Percentiles rank a stretch among this genome's conserved stretches.
phyloP scores from a whole-genome alignment of 768 basidiomycete species.

The Mrakia hoshinonis region DNA sequence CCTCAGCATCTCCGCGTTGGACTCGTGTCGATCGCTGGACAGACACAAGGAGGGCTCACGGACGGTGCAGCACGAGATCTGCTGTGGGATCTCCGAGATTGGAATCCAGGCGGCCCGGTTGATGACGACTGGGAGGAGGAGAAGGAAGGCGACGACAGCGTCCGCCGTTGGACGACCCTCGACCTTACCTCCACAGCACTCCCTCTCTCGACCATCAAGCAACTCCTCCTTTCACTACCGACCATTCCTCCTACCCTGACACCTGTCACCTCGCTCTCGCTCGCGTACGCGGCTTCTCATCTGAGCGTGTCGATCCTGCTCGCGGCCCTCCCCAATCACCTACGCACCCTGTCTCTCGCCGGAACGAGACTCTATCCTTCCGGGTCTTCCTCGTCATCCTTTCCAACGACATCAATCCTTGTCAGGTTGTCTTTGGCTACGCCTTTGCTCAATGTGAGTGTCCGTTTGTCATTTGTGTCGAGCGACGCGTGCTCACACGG shows the following conservation, averaged over 20 bases:
- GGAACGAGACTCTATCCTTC: not conserved
- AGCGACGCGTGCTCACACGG: not conserved
- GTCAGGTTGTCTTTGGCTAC: not conserved
- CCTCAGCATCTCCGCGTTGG: not conserved
- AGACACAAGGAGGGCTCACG: not conserved
- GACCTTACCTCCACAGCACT: not conserved
- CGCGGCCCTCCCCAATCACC: not conserved
- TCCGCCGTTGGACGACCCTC: not conserved
- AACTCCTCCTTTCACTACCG: not conserved
- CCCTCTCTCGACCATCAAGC: conserved; percentile 1
- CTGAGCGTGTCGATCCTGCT: not conserved
- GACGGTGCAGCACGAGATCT: not conserved
- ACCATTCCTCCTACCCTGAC: not conserved
- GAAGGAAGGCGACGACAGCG: not conserved
- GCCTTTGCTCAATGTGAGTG: not conserved
- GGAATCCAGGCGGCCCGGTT: not conserved
- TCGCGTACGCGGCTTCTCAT: not conserved
- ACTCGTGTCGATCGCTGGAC: not conserved
- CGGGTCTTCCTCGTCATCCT: conserved; percentile 4
- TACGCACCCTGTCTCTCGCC: conserved; percentile 5
- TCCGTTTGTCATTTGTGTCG: not conserved
- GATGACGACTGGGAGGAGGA: not conserved
- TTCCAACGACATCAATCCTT: not conserved
- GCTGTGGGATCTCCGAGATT: conserved; percentile 1
- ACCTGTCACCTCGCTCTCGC: not conserved